Base-by-base conservation (phyloP, 371 early-diverging fungal species). In the Apophysomyces sp. region DNA sequence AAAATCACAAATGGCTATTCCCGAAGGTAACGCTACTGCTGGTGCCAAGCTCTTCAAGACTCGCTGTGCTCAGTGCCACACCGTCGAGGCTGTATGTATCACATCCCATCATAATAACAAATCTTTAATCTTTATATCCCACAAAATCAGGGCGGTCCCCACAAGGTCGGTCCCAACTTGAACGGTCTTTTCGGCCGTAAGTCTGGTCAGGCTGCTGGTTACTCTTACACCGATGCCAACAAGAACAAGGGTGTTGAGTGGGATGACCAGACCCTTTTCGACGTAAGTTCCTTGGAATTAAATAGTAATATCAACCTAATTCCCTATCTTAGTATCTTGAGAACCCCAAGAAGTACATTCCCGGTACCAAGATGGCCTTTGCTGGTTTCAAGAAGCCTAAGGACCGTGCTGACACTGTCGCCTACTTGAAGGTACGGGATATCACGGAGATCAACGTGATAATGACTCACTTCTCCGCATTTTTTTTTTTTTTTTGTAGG, bases 31-130 rank as follows among this genome's bases (percentile, higher is more conserved):
- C 75, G 80, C 76, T 70, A 53, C 75, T 69, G 80, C 77, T 73
- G 98, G 98, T 82, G 97, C 97, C 72, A 95, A 95, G 89, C 95
- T 98, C 82, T 98, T 98, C 94, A 95, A 97, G 89, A 97, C 97
- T 69, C 94, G 98, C 65, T 98, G 98, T 72, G 95, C 96, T 60
- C 94, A 94, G 75, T 98, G 99, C 90, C 98, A 98, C 89, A 96
- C 95, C 65, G 89, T 94, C 39, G 96, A 96, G 69, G 84, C 76
- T 70, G 92, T 90, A 79, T 73, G 76, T 77, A 52, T 51, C 57
- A n/a, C 11, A 28, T 2, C 5, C 39, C 21, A 0, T 24, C 29
- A 28, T 41, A 32, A 18, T 2, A 44, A 13, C 9, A 12, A 44
- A 58, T 28, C 40, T 28, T 37, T 39, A 7, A 21, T 18, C 21